Base-by-base conservation (phyloP, 2,329 filamentous ascomycete genomes). In the Scopulariopsis brevicaulis region DNA sequence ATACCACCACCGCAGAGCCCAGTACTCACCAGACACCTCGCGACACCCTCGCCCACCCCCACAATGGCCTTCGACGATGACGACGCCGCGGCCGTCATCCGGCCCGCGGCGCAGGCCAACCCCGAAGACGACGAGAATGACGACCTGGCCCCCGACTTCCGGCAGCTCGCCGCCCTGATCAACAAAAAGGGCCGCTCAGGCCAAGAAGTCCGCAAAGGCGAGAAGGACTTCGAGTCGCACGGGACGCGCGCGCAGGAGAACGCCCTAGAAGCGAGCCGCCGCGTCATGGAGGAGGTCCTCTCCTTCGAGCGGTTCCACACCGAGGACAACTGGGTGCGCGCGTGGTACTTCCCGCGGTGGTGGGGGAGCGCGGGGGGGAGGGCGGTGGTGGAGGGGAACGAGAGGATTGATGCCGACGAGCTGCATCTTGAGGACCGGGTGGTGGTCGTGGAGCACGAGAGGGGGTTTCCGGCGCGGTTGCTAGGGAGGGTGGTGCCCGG, bases 151-250 rank as follows among this genome's bases (percentile, higher is more conserved):
- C 90, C 92, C 66, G 93, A 97, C 73, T 96, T 93, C 70, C 86
- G 89, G 62, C 86, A 92, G 61, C 85, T 85, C 62, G 74, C 75
- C 3, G 73, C 78, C 34, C 71, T 81, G 61, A 77, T 79, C 61
- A 69, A 74, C 60, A 80, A 81, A 66, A 73, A 74, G 57, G 73
- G 75, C 53, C 71, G 78, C 51, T 79, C 78, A 10, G 71, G 77
- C 55, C 83, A 84, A 64, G 80, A 92, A 12, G 90, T 96, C 40
- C 91, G 93, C 63, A 90, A 91, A 62, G 94, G 94, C 60, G 91
- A 96, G 70, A 99, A 99, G 71, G 94, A 99, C 74, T 99, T 96
- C 70, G 94, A 97, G 73, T 86, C 89, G 32, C 91, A 97, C 72
- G 89, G 89, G 54, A 97, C 94, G 2, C 81, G 83, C 35, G 83